These are phyloP conservation scores for Alternaria brassicae DNA, from an alignment of 2,329 filamentous ascomycete species.

Conservation along the genomic window DNA sequence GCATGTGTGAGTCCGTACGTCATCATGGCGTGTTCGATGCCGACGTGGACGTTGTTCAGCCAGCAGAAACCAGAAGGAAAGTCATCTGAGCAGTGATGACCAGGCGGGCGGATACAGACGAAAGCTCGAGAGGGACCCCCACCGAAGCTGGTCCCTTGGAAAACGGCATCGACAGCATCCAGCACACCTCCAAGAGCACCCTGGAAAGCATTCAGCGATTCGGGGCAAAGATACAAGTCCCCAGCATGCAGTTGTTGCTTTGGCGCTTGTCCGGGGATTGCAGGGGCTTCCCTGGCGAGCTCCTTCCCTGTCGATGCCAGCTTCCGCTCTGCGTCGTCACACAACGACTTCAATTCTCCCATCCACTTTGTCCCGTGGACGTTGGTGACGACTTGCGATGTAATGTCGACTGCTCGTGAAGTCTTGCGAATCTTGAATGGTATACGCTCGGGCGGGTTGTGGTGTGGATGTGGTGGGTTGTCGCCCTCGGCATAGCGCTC, in stretches of 20 bases:
- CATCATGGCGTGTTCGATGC: slow-evolving; percentile 87
- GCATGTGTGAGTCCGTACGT: slow-evolving; percentile 89
- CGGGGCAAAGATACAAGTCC: slow-evolving; percentile 87
- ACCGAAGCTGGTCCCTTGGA: slow-evolving; percentile 58
- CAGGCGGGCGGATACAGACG: slow-evolving; percentile 89
- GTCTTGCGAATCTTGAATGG: slow-evolving; percentile 90
- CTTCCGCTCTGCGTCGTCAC: slow-evolving; percentile 77
- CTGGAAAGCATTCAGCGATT: slow-evolving; percentile 86
- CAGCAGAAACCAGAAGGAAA: slow-evolving; percentile 97
- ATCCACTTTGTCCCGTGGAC: slow-evolving; percentile 95
- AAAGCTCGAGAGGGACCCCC: slow-evolving; percentile 78
- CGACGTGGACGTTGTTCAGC: slow-evolving; percentile 98
- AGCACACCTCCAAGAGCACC: slow-evolving; percentile 91
- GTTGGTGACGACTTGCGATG: slow-evolving; percentile 80
- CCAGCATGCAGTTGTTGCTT: slow-evolving; percentile 79
- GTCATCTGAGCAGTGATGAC: slow-evolving; percentile 90
- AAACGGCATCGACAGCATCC: slow-evolving; percentile 88
- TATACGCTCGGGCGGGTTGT: slow-evolving; percentile 65
- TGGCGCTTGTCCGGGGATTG: slow-evolving; percentile 56
- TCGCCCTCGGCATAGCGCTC: slow-evolving; percentile 76
- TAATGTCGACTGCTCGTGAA: slow-evolving; percentile 71
- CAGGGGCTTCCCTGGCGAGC: slow-evolving; percentile 63
- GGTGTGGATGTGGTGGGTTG: slow-evolving; percentile 70
- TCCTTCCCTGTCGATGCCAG: slow-evolving; percentile 81
- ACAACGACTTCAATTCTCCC: slow-evolving; percentile 87